These are phyloP conservation scores for Whalleya microplaca DNA, from an alignment of 2,329 filamentous ascomycete species.

Conservation along the genomic window DNA sequence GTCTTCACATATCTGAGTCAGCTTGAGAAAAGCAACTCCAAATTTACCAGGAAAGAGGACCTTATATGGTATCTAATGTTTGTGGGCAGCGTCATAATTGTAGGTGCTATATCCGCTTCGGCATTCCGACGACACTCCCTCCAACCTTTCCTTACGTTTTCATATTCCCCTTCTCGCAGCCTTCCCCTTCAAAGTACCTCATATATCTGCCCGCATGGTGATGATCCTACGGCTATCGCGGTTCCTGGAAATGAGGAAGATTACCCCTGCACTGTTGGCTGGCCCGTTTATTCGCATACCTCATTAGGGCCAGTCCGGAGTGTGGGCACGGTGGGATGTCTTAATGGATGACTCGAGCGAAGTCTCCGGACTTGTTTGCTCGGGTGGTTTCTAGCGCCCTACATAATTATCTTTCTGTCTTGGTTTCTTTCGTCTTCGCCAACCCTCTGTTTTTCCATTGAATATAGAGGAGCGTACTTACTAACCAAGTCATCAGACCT, in stretches of 20 bases:
- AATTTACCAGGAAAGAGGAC: conserved; percentile 77
- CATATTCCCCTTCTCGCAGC: conserved; percentile 37
- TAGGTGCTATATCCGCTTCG: conserved; percentile 61
- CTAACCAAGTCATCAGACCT: conserved; percentile 44
- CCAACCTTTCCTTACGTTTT: conserved; percentile 5
- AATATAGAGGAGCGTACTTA: conserved; percentile 12
- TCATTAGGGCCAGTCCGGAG: conserved; percentile 62
- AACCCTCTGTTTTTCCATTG: not conserved
- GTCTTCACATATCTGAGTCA: conserved; percentile 78
- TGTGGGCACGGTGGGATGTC: conserved; percentile 77
- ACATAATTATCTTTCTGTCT: conserved; percentile 49
- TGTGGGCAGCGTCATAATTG: conserved; percentile 71
- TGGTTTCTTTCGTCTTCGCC: conserved; percentile 15
- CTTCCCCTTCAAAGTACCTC: conserved; percentile 43
- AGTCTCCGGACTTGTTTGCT: conserved; percentile 56
- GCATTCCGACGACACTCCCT: conserved; percentile 21
- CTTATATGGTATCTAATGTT: conserved; percentile 81
- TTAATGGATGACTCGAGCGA: conserved; percentile 70
- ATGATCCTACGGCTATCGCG: conserved; percentile 70
- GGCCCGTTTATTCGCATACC: conserved; percentile 71
- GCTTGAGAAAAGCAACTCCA: conserved; percentile 71
- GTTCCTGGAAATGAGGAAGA: conserved; percentile 87
- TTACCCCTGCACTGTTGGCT: conserved; percentile 66
- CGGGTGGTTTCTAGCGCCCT: conserved; percentile 67
- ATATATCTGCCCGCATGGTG: conserved; percentile 82